Evolutionary conservation across 257 asterid species (phyloP).

Genomic region (Parsonsia alboflavescens): DNA sequence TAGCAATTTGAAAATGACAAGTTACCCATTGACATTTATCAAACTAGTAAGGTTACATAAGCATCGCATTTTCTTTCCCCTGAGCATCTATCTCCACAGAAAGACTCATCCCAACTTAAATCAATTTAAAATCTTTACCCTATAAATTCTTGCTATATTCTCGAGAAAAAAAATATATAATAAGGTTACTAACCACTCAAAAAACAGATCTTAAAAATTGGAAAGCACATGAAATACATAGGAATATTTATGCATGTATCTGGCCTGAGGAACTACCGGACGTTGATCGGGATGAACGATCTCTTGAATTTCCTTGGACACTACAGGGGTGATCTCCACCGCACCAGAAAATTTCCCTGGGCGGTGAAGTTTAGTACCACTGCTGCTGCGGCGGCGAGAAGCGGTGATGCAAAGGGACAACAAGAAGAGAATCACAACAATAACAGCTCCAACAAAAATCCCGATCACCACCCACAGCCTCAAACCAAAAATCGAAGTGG

Average conservation of each 20-base stretch:
- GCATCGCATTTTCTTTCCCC: not conserved
- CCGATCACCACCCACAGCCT: slow-evolving; percentile 87
- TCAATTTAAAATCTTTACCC: not conserved
- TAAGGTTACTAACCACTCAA: not conserved
- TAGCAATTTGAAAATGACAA: not conserved
- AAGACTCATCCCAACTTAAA: not conserved
- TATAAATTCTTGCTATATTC: not conserved
- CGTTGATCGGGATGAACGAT: slow-evolving; percentile 70
- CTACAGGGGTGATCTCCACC: slow-evolving; percentile 52
- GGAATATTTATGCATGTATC: not conserved
- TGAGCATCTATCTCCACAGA: not conserved
- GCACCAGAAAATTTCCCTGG: slow-evolving; percentile 20
- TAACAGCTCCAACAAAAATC: slow-evolving; percentile 69
- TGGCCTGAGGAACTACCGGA: slow-evolving; percentile 46
- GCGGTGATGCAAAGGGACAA: slow-evolving; percentile 80
- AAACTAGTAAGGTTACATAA: not conserved
- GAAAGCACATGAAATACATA: not conserved
- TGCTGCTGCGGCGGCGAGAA: slow-evolving; percentile 51
- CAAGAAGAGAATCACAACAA: slow-evolving; percentile 66
- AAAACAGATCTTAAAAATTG: not conserved
- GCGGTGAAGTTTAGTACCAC: slow-evolving; percentile 24
- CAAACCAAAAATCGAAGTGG: slow-evolving; percentile 74
- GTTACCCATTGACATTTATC: not conserved
- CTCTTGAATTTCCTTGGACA: slow-evolving; percentile 76
- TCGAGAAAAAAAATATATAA: not conserved